Evolutionary conservation across 163 green algal genomes (phyloP).

Genomic region (Scenedesmus sp.): DNA sequence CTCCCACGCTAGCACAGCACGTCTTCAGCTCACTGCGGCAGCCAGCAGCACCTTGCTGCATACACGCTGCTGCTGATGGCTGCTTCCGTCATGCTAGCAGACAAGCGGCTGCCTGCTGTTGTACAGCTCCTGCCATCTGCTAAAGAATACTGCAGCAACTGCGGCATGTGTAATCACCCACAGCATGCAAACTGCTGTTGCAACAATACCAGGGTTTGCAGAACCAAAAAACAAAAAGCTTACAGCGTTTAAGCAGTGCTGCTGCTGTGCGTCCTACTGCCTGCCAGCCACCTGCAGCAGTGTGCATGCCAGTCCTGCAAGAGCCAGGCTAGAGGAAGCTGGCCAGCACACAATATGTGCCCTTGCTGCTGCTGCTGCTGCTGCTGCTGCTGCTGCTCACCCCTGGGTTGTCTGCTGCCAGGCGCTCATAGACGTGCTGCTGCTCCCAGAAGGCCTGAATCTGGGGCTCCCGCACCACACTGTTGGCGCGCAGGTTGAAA

Average conservation of each 20-base stretch:
- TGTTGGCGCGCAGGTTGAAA: constrained; percentile 98
- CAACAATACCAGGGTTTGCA: too few species aligned
- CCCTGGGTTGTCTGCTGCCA: constrained; percentile 75
- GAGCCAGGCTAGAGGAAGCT: neutral
- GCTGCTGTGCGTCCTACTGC: neutral
- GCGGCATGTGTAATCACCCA: too few species aligned
- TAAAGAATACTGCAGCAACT: too few species aligned
- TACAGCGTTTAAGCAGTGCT: neutral
- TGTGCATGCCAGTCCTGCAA: neutral
- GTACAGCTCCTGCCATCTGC: too few species aligned
- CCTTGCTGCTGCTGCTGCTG: constrained; percentile 10
- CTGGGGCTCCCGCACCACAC: constrained; percentile 91
- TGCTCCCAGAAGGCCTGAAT: constrained; percentile 95
- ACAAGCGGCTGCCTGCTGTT: too few species aligned
- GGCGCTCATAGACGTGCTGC: constrained; percentile 82
- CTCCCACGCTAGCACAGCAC: neutral
- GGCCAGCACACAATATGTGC: neutral
- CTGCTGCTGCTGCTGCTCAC: constrained; percentile 51
- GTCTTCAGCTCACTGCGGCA: too few species aligned
- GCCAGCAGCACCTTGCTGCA: too few species aligned
- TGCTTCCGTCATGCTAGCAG: too few species aligned
- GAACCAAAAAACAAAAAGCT: too few species aligned
- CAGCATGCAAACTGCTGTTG: neutral
- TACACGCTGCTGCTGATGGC: too few species aligned
- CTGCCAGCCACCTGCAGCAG: neutral